These are phyloP conservation scores for Turnera subulata DNA, from an alignment of 345 rosid genomes.

Conservation along the genomic window DNA sequence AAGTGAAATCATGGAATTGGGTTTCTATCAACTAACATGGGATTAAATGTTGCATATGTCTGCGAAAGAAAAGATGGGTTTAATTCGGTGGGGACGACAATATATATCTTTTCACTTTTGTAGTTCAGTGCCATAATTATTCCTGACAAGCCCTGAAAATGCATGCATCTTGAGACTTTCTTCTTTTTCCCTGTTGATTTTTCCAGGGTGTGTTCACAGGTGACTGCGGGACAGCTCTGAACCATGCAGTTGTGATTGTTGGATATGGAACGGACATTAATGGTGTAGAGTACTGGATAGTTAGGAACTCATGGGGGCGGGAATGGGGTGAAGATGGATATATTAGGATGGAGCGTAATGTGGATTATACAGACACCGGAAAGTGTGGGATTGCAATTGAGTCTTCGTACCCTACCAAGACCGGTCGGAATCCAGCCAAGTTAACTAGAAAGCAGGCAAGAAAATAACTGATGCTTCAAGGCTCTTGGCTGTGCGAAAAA, in stretches of 20 bases:
- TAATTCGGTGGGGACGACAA: too few species aligned
- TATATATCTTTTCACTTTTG: too few species aligned
- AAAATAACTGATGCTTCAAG: too few species aligned
- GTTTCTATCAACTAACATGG: too few species aligned
- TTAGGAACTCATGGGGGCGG: slow-evolving; percentile 63
- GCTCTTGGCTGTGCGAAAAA: too few species aligned
- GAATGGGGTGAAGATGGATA: slow-evolving; percentile 76
- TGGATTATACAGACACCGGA: slow-evolving; percentile 40
- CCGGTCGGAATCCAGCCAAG: too few species aligned
- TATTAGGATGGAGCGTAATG: slow-evolving; percentile 48
- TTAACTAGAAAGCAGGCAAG: too few species aligned
- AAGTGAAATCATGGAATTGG: too few species aligned
- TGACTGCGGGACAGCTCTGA: slow-evolving; percentile 47
- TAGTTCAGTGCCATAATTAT: too few species aligned
- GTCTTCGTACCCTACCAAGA: slow-evolving; percentile 61
- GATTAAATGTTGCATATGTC: too few species aligned
- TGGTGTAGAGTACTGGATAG: slow-evolving; percentile 64
- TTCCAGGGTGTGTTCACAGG: slow-evolving; percentile 59
- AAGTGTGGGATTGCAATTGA: slow-evolving; percentile 68
- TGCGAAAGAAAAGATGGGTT: too few species aligned
- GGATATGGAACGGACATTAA: slow-evolving; percentile 55
- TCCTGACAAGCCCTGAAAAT: too few species aligned
- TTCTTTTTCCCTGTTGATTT: not conserved
- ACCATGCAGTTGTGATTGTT: slow-evolving; percentile 55
- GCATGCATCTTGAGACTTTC: slow-evolving; percentile 39